A percentile compares a stretch with the other conserved stretches of the same genome.
These are phyloP conservation scores for Sanguinoderma infundibulare DNA, from an alignment of 1,284 basidiomycete species.

Conservation along the genomic window DNA sequence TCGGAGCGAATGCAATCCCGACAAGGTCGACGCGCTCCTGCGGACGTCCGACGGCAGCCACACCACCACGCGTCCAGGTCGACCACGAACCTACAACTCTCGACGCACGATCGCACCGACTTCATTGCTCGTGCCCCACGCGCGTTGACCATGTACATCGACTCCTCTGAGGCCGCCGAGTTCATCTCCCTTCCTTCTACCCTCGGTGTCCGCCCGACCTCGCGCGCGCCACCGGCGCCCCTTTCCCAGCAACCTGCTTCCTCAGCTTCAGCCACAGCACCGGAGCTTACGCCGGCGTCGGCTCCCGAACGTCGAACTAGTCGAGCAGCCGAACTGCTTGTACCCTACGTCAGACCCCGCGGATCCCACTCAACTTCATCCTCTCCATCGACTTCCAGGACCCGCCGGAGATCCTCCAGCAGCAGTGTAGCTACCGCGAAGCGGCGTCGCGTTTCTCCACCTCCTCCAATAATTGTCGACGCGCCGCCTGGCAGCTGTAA, in stretches of 20 bases:
- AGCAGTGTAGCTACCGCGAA: slow-evolving; percentile 25
- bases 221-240: slow-evolving; percentile 41
- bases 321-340: slow-evolving; percentile 28
- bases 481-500: slow-evolving; percentile 21
- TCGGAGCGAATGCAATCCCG: slow-evolving; percentile 25
- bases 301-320: slow-evolving; percentile 2
- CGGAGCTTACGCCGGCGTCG: slow-evolving; percentile 10
- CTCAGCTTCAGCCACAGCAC: slow-evolving; percentile 24
- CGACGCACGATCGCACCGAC: slow-evolving; percentile 52
- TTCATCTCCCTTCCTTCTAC: slow-evolving; percentile 70
- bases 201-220: slow-evolving; percentile 60
- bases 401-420: slow-evolving; percentile 26
- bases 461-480: slow-evolving; percentile 30
- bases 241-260: slow-evolving; percentile 26
- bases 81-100: slow-evolving; percentile 50
- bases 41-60: slow-evolving; percentile 43
- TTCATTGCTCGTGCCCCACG: slow-evolving; percentile 71
- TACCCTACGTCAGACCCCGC: slow-evolving; percentile 32
- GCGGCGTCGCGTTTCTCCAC: slow-evolving; percentile 27
- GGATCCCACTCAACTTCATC: slow-evolving; percentile 21
- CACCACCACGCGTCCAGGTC: slow-evolving; percentile 18
- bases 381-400: slow-evolving; percentile 19
- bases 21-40: slow-evolving; percentile 46
- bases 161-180: slow-evolving; percentile 53
- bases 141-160: slow-evolving; percentile 74